Base-by-base conservation (phyloP, 1,284 basidiomycete species). In the Cryptococcus sp. region DNA sequence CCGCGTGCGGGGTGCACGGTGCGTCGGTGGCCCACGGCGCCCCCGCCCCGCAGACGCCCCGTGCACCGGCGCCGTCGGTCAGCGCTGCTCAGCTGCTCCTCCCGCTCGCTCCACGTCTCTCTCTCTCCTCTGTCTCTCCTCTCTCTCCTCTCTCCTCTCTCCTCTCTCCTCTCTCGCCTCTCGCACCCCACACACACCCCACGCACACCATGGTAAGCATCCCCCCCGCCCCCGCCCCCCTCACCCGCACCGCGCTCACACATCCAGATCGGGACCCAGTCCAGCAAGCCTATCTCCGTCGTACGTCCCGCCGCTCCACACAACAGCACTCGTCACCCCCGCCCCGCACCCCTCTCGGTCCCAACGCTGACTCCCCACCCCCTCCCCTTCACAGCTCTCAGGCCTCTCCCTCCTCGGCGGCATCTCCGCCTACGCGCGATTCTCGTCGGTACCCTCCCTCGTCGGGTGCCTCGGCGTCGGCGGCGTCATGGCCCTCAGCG, bases 351-450 rank as follows among this genome's bases (percentile, higher is more conserved):
- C 15, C 28, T 21, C n/a, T 23, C 45, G 11, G 16, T n/a, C 40
- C 21, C n/a, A 43, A n/a, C n/a, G n/a, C n/a, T 37, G 39, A 45
- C 46, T 46, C 44, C 40, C 24, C 54, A 37, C 15, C 13, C 49
- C 2, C 39, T 11, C 42, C 5, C 44, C 43, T 20, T 21, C 28
- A 33, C 45, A 71, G 69, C 55, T 71, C 44, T 64, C 67, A 2
- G 67, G 59, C n/a, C 50, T 59, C 6, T 68, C 70, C 20, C 53
- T 69, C 16, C 37, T 67, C 18, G 67, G 67, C 6, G 72, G 72
- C 20, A 63, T 71, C 33, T 57, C 61, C 21, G 72, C 70, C 0
- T 74, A 65, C 53, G 65, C 71, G 0, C 56, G 64, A 15, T 64
- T 55, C 46, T 55, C 57, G 24, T 69, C 66, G 0, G 23, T 67